Percentiles rank a stretch among this genome's conserved stretches.
Conservation (phyloP, 2,329 filamentous ascomycete species). For the Arthroderma sp. region DNA sequence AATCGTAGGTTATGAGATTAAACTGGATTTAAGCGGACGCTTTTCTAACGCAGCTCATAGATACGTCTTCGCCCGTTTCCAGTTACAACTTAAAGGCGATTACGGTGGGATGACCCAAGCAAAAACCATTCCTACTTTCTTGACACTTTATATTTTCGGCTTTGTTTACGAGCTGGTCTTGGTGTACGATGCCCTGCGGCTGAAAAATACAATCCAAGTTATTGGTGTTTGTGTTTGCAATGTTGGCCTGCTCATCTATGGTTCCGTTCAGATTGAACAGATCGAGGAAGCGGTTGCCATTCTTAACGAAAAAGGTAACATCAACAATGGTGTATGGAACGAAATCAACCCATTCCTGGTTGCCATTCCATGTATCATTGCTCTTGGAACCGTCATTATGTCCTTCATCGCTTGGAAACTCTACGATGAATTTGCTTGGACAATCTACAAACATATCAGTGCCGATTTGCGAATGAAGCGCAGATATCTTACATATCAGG, state of each 20-base stretch:
- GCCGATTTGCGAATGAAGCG: constrained; percentile 95
- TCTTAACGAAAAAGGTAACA: constrained; percentile 35
- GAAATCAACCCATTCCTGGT: constrained; percentile 64
- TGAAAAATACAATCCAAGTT: constrained; percentile 97
- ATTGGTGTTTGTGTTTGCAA: constrained; percentile 93
- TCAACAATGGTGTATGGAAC: constrained; percentile 48
- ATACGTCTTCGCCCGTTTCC: constrained; percentile 83
- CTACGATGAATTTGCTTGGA: constrained; percentile 98
- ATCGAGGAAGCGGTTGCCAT: constrained; percentile 58
- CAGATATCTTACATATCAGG: constrained; percentile 91
- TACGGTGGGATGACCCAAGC: constrained; percentile 30
- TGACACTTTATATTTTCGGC: constrained; percentile 93
- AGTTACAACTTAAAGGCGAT: constrained; percentile 38
- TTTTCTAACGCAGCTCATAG: constrained; percentile 31
- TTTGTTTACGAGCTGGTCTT: constrained; percentile 85
- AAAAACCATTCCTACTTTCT: constrained; percentile 76
- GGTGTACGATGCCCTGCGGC: constrained; percentile 80
- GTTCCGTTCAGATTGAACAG: constrained; percentile 83
- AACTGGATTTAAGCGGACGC: not conserved
- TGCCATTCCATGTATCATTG: constrained; percentile 74
- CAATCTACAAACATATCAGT: constrained; percentile 97
- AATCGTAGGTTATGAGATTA: constrained; percentile 52
- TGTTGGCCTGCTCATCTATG: constrained; percentile 79
- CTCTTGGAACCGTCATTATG: constrained; percentile 58
- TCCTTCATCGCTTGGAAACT: constrained; percentile 79